Percentiles rank a stretch among this genome's conserved stretches.
These are phyloP conservation scores for Fusarium nematophilum DNA, from an alignment of 2,329 filamentous ascomycete species.

Conservation along the genomic window DNA sequence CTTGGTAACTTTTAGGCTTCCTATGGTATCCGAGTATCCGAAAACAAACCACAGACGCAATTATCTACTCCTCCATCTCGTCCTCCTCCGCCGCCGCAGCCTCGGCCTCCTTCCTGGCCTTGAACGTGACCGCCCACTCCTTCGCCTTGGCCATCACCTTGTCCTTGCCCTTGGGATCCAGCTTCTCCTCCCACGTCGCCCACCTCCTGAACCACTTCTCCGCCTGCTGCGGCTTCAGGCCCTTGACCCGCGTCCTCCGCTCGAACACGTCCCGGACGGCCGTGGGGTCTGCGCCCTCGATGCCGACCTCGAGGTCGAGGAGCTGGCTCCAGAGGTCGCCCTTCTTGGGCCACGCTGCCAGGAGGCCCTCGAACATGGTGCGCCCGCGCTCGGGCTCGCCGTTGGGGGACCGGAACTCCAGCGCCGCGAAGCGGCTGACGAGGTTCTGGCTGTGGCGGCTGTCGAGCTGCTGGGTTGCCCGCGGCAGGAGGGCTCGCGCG, in stretches of 20 bases:
- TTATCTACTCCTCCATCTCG: conserved; percentile 49
- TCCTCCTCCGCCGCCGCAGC: conserved; percentile 48
- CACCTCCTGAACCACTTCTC: conserved; percentile 92
- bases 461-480: conserved; percentile 86
- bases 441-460: conserved; percentile 72
- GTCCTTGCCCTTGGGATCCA: conserved; percentile 74
- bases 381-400: conserved; percentile 91
- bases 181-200: conserved; percentile 86
- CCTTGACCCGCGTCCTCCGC: conserved; percentile 75
- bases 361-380: conserved; percentile 91
- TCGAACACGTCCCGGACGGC: conserved; percentile 84
- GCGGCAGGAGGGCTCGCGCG: conserved; percentile 80
- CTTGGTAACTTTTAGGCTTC: conserved; percentile 37
- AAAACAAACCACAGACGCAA: conserved; percentile 26
- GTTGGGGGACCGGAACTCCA: conserved; percentile 87
- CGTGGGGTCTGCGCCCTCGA: conserved; percentile 63
- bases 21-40: conserved; percentile 38
- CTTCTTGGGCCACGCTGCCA: conserved; percentile 87
- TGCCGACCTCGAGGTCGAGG: conserved; percentile 82
- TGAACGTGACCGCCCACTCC: conserved; percentile 72
- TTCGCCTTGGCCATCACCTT: conserved; percentile 77
- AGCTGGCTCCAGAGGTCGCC: conserved; percentile 94
- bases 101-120: conserved; percentile 57
- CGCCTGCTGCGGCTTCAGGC: conserved; percentile 83
- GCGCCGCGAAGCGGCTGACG: conserved; percentile 87